Percentiles rank a stretch among this genome's conserved stretches.
Evolutionary conservation across 805 yeast genomes (phyloP).

Genomic region (Wickerhamiella alocasiicola): DNA sequence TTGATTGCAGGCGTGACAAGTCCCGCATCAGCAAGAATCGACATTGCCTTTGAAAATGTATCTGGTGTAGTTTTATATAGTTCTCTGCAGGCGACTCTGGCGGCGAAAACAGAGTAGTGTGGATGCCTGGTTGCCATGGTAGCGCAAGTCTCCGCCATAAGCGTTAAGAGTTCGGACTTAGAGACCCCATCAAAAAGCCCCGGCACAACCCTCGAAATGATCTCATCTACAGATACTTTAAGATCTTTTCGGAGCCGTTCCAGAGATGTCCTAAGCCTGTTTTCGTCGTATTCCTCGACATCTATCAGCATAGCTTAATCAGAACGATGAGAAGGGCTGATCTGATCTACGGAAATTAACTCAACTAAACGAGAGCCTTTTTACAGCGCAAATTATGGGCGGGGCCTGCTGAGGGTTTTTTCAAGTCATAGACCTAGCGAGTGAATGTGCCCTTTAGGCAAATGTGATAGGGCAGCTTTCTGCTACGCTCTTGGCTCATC

Average conservation of each 20-base stretch:
- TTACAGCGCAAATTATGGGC: too few species aligned
- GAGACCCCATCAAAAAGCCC: conserved; percentile 94
- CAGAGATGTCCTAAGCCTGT: neutral
- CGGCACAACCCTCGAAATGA: conserved; percentile 74
- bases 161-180: conserved; percentile 30
- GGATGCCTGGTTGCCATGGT: conserved; percentile 93
- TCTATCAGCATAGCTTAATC: conserved; percentile 8
- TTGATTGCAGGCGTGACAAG: conserved; percentile 47
- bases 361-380: too few species aligned
- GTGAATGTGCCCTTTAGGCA: too few species aligned
- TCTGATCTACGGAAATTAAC: too few species aligned
- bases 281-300: neutral
- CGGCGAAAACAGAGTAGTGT: conserved; percentile 73
- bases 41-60: conserved; percentile 59
- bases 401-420: too few species aligned
- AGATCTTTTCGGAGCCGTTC: neutral
- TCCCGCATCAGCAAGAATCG: conserved; percentile 50
- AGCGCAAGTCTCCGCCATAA: conserved; percentile 89
- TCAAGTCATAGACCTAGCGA: too few species aligned
- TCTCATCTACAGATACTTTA: conserved; percentile 77
- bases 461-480: too few species aligned
- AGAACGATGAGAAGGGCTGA: too few species aligned
- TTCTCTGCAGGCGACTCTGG: conserved; percentile 79
- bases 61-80: conserved; percentile 79
- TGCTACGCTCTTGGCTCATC: too few species aligned